Percentiles rank a stretch among this genome's conserved stretches.
These are phyloP conservation scores for Heimioporus sp. DNA, from an alignment of 768 basidiomycete species.

Conservation along the genomic window DNA sequence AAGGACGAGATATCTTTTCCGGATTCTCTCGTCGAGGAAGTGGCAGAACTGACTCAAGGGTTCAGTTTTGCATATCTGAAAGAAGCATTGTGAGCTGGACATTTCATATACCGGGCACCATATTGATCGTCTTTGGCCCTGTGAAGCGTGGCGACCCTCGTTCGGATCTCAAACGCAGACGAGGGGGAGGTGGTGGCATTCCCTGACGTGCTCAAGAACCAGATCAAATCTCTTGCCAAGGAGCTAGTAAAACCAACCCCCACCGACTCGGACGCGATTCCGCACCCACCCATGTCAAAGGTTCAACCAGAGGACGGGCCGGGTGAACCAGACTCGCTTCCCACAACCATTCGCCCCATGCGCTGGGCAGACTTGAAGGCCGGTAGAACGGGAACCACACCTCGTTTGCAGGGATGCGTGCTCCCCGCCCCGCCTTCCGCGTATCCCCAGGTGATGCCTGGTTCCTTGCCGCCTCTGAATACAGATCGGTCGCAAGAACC, in stretches of 20 bases:
- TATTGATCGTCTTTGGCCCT: neutral
- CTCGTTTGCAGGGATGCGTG: constrained; percentile 5
- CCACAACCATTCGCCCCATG: too few species aligned
- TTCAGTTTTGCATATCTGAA: constrained; percentile 91
- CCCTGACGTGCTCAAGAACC: constrained; percentile 45
- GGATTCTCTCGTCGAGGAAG: constrained; percentile 55
- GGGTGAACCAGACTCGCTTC: neutral
- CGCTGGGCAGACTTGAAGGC: neutral
- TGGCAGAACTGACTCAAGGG: constrained; percentile 56
- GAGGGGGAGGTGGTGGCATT: constrained; percentile 53
- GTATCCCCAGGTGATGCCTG: constrained; percentile 29
- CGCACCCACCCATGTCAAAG: neutral
- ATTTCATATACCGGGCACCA: neutral
- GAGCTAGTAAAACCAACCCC: constrained; percentile 53
- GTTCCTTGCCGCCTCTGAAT: constrained; percentile 14
- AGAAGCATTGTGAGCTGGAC: constrained; percentile 72
- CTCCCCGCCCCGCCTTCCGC: constrained; percentile 22
- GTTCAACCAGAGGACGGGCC: neutral
- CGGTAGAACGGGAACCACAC: neutral
- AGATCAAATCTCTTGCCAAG: constrained; percentile 62
- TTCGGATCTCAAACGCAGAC: constrained; percentile 55
- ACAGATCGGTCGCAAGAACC: neutral
- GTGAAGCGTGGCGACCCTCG: constrained; percentile 68
- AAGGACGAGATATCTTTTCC: constrained; percentile 69
- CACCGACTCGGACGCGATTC: neutral